A percentile compares a stretch with the other conserved stretches of the same genome.
phyloP scores from a whole-genome alignment of 257 asterid species.

The Ligustrum vulgare region DNA sequence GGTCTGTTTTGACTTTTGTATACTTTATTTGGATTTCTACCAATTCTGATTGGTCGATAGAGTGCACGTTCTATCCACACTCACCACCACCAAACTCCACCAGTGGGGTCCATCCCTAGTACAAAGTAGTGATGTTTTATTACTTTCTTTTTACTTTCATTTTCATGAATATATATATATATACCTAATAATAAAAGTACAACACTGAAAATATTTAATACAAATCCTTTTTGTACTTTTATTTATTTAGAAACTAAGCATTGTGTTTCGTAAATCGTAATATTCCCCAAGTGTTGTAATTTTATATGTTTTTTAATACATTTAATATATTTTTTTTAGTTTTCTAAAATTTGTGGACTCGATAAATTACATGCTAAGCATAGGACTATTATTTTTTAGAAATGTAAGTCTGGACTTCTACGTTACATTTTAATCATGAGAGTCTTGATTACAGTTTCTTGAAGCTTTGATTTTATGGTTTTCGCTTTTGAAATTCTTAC shows the following conservation, averaged over 20 bases:
- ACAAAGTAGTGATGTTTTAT: neutral
- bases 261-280: neutral
- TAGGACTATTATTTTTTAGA: neutral
- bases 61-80: constrained; percentile 76
- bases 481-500: neutral
- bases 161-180: neutral
- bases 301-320: neutral
- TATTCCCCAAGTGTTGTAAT: neutral
- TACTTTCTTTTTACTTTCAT: too few species aligned
- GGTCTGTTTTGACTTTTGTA: neutral
- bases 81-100: constrained; percentile 25
- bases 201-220: neutral
- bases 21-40: constrained; percentile 50
- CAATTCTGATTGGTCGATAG: constrained; percentile 57
- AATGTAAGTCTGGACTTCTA: neutral
- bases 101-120: neutral
- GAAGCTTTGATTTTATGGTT: neutral
- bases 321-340: neutral
- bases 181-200: neutral
- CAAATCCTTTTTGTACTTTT: neutral
- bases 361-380: neutral
- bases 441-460: neutral
- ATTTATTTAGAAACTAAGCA: neutral
- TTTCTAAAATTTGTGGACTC: neutral
- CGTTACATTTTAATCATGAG: neutral